A percentile compares a stretch with the other conserved stretches of the same genome.
phyloP scores from a whole-genome alignment of 139 green algal genomes.

The Haematococcus sp. region DNA sequence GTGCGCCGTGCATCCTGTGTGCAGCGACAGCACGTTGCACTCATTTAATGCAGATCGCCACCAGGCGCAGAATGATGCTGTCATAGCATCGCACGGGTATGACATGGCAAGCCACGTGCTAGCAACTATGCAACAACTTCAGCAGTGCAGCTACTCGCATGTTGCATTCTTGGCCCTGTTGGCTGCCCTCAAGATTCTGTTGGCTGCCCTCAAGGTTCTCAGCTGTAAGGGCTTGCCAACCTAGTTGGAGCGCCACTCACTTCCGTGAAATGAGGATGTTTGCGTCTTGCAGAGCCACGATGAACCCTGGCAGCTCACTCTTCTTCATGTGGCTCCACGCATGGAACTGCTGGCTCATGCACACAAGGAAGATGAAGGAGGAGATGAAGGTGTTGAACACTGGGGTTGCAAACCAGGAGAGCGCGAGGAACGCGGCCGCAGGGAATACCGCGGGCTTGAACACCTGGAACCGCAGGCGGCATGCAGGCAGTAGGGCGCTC shows the following conservation, averaged over 20 bases:
- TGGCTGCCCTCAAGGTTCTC: no score
- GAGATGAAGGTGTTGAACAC: constrained; percentile 62
- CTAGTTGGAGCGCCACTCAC: no score
- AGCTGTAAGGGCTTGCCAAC: no score
- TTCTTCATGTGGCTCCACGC: constrained; percentile 93
- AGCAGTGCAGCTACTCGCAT: no score
- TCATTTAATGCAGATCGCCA: no score
- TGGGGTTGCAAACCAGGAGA: constrained; percentile 36
- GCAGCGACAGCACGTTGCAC: no score
- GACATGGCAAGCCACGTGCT: background rate
- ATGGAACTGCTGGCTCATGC: constrained; percentile 97
- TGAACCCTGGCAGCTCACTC: constrained; percentile 66
- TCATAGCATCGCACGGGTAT: constrained; percentile 2
- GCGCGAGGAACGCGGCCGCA: constrained; percentile 35
- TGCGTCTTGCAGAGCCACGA: constrained; percentile 51
- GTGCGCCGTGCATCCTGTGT: constrained; percentile 81
- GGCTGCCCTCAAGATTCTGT: no score
- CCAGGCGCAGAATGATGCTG: no score
- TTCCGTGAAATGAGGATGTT: constrained; percentile 29
- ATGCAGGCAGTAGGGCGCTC: no score
- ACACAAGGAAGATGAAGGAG: constrained; percentile 75
- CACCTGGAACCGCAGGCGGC: constrained; percentile 16
- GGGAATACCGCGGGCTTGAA: constrained; percentile 46
- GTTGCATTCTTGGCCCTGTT: no score
- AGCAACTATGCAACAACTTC: no score